Evolutionary conservation across 148 eudicot species (phyloP).

Genomic region (Rhododendron mucronatum): DNA sequence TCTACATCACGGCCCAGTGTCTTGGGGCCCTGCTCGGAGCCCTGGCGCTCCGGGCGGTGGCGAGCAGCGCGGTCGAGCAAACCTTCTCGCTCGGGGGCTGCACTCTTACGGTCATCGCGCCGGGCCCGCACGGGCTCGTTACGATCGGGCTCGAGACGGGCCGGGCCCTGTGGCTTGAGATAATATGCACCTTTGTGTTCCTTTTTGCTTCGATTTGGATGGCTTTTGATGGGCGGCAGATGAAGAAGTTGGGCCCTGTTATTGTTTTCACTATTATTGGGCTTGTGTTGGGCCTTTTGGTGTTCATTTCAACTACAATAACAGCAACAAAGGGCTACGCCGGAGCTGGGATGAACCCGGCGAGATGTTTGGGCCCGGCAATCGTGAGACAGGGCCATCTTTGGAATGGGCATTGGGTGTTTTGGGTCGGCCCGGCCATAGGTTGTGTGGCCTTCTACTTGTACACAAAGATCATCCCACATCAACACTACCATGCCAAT

Average conservation of each 20-base stretch:
- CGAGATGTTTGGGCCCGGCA: conserved; percentile 46
- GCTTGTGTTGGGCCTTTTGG: conserved; percentile 31
- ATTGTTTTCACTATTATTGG: conserved; percentile 24
- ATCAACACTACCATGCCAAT: conserved; percentile 6
- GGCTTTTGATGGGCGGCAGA: conserved; percentile 37
- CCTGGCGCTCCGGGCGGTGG: conserved; percentile 39
- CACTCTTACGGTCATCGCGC: conserved; percentile 30
- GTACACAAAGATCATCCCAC: conserved; percentile 20
- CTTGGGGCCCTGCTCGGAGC: conserved; percentile 37
- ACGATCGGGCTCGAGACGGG: conserved; percentile 27
- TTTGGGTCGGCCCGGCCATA: conserved; percentile 38
- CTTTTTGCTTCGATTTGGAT: conserved; percentile 43
- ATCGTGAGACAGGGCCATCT: conserved; percentile 43
- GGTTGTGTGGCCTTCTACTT: conserved; percentile 26
- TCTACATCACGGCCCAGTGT: conserved; percentile 36
- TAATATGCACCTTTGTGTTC: conserved; percentile 37
- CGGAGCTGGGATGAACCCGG: conserved; percentile 47
- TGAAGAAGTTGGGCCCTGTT: conserved; percentile 27
- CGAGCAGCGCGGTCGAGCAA: conserved; percentile 15
- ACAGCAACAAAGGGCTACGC: conserved; percentile 33
- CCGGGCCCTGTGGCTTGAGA: conserved; percentile 42
- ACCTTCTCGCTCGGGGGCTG: conserved; percentile 46
- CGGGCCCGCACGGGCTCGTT: conserved; percentile 38
- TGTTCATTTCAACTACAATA: conserved; percentile 32
- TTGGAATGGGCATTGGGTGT: conserved; percentile 47